A percentile compares a stretch with the other conserved stretches of the same genome.
These are phyloP conservation scores for Penicillium cataractarum DNA, from an alignment of 495 filamentous ascomycete genomes.

Conservation along the genomic window DNA sequence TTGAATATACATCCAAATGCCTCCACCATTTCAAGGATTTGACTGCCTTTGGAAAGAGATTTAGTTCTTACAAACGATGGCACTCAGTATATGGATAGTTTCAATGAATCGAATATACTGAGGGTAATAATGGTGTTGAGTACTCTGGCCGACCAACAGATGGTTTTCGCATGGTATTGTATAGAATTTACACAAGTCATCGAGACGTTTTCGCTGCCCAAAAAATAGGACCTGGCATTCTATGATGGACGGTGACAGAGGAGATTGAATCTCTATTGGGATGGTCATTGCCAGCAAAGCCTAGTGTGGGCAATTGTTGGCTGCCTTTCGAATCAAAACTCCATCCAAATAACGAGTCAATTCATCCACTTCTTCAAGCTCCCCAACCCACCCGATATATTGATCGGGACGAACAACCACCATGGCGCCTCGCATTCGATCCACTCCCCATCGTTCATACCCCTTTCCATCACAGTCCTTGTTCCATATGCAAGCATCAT, in stretches of 20 bases:
- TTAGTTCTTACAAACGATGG: no score
- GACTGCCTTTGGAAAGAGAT: no score
- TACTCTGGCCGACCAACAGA: no score
- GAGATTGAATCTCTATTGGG: background rate
- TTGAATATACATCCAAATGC: no score
- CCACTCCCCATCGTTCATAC: slow-evolving; percentile 64
- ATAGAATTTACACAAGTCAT: no score
- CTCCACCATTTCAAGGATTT: no score
- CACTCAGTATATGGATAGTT: no score
- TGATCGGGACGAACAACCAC: slow-evolving; percentile 64
- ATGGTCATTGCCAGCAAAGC: background rate
- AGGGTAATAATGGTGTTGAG: no score
- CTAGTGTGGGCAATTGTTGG: background rate
- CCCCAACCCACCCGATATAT: slow-evolving; percentile 64
- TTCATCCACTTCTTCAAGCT: slow-evolving; percentile 54
- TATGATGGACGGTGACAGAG: background rate
- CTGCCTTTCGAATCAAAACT: slow-evolving; percentile 19
- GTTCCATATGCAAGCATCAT: slow-evolving; percentile 62
- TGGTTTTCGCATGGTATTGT: no score
- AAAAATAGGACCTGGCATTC: no score
- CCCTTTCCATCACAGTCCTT: slow-evolving; percentile 56
- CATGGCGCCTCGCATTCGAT: slow-evolving; percentile 59
- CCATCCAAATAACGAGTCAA: slow-evolving; percentile 40
- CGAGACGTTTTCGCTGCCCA: no score
- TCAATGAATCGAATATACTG: no score